Conservation (phyloP, 1,139 yeast species). For the Meyerozyma smithsonii region DNA sequence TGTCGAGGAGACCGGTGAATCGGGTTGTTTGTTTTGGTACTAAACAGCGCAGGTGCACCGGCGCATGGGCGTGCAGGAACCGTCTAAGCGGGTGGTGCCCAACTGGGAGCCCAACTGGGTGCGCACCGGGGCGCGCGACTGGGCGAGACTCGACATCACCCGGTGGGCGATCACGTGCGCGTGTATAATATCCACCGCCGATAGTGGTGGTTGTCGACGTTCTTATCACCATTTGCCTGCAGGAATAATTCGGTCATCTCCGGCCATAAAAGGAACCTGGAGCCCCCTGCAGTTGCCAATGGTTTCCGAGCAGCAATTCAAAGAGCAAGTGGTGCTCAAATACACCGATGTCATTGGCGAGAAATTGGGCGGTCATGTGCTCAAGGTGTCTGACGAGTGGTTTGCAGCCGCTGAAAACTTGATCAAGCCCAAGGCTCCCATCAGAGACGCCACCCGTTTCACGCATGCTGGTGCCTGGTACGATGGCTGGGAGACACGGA, state of each 20-base stretch:
- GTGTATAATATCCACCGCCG: no score
- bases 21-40: slow-evolving; percentile 1
- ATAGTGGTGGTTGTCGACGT: no score
- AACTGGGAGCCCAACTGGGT: no score
- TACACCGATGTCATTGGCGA: slow-evolving; percentile 71
- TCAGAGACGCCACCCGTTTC: slow-evolving; percentile 75
- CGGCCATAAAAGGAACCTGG: not conserved
- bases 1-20: not conserved
- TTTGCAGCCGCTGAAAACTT: slow-evolving; percentile 91
- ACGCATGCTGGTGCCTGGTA: slow-evolving; percentile 92
- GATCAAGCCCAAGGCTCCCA: slow-evolving; percentile 73
- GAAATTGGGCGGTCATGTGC: slow-evolving; percentile 72
- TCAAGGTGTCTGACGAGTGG: slow-evolving; percentile 81
- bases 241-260: not conserved
- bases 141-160: no score
- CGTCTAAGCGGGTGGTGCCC: not conserved
- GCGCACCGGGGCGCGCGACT: no score
- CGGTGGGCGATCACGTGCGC: no score
- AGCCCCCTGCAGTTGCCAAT: slow-evolving; percentile 19
- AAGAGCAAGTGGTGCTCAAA: slow-evolving; percentile 39
- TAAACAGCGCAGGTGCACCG: not conserved
- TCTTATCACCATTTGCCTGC: not conserved
- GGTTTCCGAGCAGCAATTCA: slow-evolving; percentile 39
- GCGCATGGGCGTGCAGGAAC: not conserved
- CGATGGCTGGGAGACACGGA: slow-evolving; percentile 97